Evolutionary conservation across 2,329 filamentous ascomycete species (phyloP).

Genomic region (Trichoderma oligosporum): DNA sequence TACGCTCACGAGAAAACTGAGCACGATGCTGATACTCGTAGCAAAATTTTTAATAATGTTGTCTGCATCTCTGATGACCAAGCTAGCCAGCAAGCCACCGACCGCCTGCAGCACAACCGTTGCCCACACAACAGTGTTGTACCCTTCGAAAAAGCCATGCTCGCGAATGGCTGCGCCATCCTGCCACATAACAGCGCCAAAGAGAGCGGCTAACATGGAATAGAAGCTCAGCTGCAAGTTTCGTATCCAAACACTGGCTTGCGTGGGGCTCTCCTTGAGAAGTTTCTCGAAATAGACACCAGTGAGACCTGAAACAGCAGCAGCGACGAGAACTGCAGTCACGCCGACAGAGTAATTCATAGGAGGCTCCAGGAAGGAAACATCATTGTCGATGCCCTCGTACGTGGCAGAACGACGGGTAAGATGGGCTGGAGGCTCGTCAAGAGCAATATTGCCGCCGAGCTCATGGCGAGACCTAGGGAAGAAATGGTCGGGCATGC

Average conservation of each 20-base stretch:
- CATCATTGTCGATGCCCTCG: slow-evolving; percentile 71
- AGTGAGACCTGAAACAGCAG: slow-evolving; percentile 76
- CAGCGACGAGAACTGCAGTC: slow-evolving; percentile 71
- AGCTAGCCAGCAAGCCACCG: slow-evolving; percentile 71
- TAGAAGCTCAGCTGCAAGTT: slow-evolving; percentile 95
- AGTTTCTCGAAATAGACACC: slow-evolving; percentile 90
- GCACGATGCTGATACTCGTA: slow-evolving; percentile 83
- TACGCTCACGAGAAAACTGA: slow-evolving; percentile 81
- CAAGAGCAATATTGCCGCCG: slow-evolving; percentile 52
- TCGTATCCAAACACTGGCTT: slow-evolving; percentile 83
- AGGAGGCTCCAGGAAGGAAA: slow-evolving; percentile 43
- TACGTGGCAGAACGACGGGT: slow-evolving; percentile 79
- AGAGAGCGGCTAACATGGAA: slow-evolving; percentile 82
- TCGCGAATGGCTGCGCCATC: slow-evolving; percentile 80
- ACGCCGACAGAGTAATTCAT: slow-evolving; percentile 81
- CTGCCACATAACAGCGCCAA: slow-evolving; percentile 80
- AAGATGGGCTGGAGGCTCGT: slow-evolving; percentile 27
- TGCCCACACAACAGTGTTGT: slow-evolving; percentile 87
- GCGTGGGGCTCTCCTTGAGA: slow-evolving; percentile 73
- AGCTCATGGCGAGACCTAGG: slow-evolving; percentile 76
- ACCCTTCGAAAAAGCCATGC: slow-evolving; percentile 90
- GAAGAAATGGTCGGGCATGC: slow-evolving; percentile 65
- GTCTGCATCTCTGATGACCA: slow-evolving; percentile 41
- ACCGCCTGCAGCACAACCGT: slow-evolving; percentile 78
- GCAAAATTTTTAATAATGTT: slow-evolving; percentile 94